Percentiles rank a stretch among this genome's conserved stretches.
These are phyloP conservation scores for Lipomyces anomalus DNA, from an alignment of 805 yeast species.

Conservation along the genomic window DNA sequence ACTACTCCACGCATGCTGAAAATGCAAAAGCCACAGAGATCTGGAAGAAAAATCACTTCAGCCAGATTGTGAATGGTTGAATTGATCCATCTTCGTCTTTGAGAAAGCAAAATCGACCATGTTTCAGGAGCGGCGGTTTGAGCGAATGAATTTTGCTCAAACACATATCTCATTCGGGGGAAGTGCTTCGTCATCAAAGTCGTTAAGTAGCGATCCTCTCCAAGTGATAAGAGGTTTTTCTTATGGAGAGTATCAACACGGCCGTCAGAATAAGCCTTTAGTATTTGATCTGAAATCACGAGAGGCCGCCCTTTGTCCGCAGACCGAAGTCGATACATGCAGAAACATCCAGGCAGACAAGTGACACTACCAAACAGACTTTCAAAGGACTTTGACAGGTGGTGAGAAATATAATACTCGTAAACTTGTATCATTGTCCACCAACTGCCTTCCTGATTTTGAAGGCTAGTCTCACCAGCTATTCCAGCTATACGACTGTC, in stretches of 20 bases:
- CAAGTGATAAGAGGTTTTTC: constrained; percentile 55
- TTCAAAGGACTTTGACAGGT: constrained; percentile 58
- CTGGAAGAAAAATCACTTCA: constrained; percentile 50
- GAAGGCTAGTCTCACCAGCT: constrained; percentile 58
- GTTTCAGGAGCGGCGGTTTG: constrained; percentile 53
- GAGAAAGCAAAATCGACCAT: constrained; percentile 47
- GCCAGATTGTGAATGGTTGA: constrained; percentile 59
- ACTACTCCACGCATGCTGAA: constrained; percentile 58
- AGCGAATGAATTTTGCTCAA: constrained; percentile 55
- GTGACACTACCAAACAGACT: constrained; percentile 58
- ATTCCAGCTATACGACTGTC: constrained; percentile 55
- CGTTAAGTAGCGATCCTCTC: constrained; percentile 56
- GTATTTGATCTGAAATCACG: constrained; percentile 55
- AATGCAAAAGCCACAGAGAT: constrained; percentile 58
- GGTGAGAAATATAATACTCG: constrained; percentile 60
- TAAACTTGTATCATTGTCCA: constrained; percentile 59
- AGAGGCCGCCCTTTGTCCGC: constrained; percentile 50
- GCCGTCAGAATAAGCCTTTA: constrained; percentile 50
- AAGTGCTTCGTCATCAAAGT: constrained; percentile 54
- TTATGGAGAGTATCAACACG: constrained; percentile 55
- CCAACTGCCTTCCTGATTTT: constrained; percentile 50
- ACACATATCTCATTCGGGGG: constrained; percentile 50
- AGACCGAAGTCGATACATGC: constrained; percentile 46
- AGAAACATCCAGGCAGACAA: constrained; percentile 64
- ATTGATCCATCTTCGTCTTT: constrained; percentile 62